Percentiles rank a stretch among this genome's conserved stretches.
Conservation (phyloP, 441 rosid genomes). For the Gossypium schwendimanii region DNA sequence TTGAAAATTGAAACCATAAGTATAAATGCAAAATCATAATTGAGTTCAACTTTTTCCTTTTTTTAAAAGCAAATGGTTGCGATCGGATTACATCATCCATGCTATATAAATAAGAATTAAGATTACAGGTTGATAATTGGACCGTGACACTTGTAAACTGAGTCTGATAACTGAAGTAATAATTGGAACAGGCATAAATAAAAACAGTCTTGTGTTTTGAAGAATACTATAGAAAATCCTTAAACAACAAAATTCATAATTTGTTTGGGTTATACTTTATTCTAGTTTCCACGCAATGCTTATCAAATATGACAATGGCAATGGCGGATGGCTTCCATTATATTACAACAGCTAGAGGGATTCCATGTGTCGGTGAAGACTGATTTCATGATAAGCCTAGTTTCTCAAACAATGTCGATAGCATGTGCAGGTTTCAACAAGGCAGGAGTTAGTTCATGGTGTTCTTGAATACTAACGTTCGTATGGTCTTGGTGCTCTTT, state of each 20-base stretch:
- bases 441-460: too few species aligned
- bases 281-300: not conserved
- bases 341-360: not conserved
- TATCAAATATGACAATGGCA: not conserved
- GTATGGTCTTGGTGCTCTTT: not conserved
- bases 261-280: not conserved
- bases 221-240: not conserved
- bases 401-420: not conserved
- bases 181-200: not conserved
- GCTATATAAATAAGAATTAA: too few species aligned
- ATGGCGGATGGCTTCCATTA: not conserved
- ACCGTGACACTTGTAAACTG: not conserved
- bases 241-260: not conserved
- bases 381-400: not conserved
- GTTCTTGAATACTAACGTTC: too few species aligned
- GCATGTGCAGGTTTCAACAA: not conserved
- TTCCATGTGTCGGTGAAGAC: not conserved
- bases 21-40: too few species aligned
- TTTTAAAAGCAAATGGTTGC: too few species aligned
- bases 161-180: not conserved
- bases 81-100: too few species aligned
- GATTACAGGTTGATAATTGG: too few species aligned
- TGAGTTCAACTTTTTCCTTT: too few species aligned
- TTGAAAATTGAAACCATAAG: too few species aligned
- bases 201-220: too few species aligned